phyloP scores from a whole-genome alignment of 768 basidiomycete species.

The Galerina sulciceps region DNA sequence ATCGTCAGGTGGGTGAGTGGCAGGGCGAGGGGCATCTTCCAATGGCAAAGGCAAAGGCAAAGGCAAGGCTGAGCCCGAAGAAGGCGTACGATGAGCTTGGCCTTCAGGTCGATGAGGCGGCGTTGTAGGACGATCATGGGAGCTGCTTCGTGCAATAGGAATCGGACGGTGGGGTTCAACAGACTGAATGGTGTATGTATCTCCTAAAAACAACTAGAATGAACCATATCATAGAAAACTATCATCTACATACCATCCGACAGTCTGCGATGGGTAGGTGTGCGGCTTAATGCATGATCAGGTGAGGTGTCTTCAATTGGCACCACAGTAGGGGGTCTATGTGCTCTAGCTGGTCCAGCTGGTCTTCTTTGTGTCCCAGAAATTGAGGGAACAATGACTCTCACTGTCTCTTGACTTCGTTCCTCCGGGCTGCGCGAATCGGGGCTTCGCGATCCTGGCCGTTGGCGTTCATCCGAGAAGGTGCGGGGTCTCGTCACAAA shows the following conservation, averaged over 20 bases:
- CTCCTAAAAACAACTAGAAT: too few relatives aligned
- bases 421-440: neutral
- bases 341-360: conserved; percentile 7
- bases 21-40: too few relatives aligned
- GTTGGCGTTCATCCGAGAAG: neutral
- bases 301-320: conserved; percentile 16
- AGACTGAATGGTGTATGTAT: too few relatives aligned
- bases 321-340: conserved; percentile 29
- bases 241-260: conserved; percentile 19
- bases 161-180: too few relatives aligned
- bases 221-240: neutral
- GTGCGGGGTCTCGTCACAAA: neutral
- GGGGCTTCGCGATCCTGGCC: neutral
- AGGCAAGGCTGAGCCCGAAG: too few relatives aligned
- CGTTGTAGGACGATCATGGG: conserved; percentile 2
- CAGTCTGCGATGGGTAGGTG: conserved; percentile 19
- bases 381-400: conserved; percentile 15
- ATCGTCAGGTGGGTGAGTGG: too few relatives aligned
- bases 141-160: neutral
- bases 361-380: neutral
- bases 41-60: too few relatives aligned
- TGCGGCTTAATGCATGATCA: neutral
- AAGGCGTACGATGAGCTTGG: neutral
- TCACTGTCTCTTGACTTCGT: conserved; percentile 5
- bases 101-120: neutral